Base-by-base conservation (phyloP, 2,329 filamentous ascomycete genomes). In the Purpureocillium takamizusanense region DNA sequence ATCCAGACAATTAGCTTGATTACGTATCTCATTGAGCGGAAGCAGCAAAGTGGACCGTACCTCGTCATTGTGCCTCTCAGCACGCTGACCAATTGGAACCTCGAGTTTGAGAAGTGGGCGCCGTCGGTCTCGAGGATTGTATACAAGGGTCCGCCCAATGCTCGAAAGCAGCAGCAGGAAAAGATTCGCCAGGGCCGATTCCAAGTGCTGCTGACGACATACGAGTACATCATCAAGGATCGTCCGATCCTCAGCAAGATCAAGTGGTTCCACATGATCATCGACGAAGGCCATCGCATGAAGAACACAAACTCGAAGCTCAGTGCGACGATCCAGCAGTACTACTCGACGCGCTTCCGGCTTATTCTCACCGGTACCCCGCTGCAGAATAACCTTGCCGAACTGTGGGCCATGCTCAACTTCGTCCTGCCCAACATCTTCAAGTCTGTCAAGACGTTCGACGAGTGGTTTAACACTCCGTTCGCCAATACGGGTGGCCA, bases 201-300 rank as follows among this genome's bases (percentile, higher is more conserved):
- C 74, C 92, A 98, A 61, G 92, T 98, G 35, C 69, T 98, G 10
- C 74, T 98, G 42, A 98, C 92, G 2, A 98, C 92, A 0, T 98
- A 98, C 66, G 92, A 98, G 61, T 98, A 97, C 66, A 94, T 98
- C 65, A 98, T 98, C 76, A 98, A 97, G 67, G 92, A 98, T 56
- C 81, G 92, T 28, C 90, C 90, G 0, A 74, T 98, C 49, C 69
- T 98, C 11, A 94, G 86, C 70, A 97, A 97, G 72, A 90, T 98
- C 66, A 97, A 97, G 66, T 98, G 92, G 92, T 83, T 95, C 53
- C 92, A 98, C 67, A 97, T 98, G 92, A 97, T 98, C 52, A 92
- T 98, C 49, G 92, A 98, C 54, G 92, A 98, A 70, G 92, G 92
- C 66, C 92, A 98, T 63, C 88, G 92, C 60, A 98, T 98, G 92